Evolutionary conservation across 2,329 filamentous ascomycete genomes (phyloP).

Genomic region (Exophiala oligosperma): DNA sequence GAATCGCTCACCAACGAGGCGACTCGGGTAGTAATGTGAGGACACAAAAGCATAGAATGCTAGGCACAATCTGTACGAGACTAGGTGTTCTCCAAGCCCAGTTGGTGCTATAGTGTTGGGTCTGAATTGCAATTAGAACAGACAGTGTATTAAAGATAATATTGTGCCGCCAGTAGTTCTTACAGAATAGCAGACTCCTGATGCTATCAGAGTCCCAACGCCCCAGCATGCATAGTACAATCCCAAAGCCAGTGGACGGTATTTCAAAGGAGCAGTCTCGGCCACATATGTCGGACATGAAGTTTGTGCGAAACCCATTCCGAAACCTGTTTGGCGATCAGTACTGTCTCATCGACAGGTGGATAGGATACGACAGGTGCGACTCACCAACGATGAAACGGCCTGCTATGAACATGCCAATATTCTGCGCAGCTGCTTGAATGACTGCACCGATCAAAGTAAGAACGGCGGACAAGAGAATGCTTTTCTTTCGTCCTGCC

Average conservation of each 20-base stretch:
- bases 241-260: slow-evolving; percentile 17
- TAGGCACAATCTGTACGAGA: slow-evolving; percentile 52
- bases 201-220: slow-evolving; percentile 21
- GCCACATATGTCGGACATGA: slow-evolving; percentile 34
- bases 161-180: not conserved
- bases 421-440: not conserved
- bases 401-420: slow-evolving; percentile 56
- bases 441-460: not conserved
- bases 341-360: not conserved
- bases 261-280: slow-evolving; percentile 17
- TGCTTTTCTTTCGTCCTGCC: slow-evolving; percentile 27
- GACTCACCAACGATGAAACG: slow-evolving; percentile 55
- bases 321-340: slow-evolving; percentile 41
- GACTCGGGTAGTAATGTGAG: slow-evolving; percentile 59
- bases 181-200: slow-evolving; percentile 22
- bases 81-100: slow-evolving; percentile 58
- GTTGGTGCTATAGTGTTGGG: slow-evolving; percentile 16
- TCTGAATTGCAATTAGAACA: not conserved
- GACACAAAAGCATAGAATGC: slow-evolving; percentile 46
- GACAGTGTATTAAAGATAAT: too few relatives aligned
- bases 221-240: slow-evolving; percentile 21
- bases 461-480: not conserved
- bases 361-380: not conserved
- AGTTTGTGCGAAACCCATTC: slow-evolving; percentile 59
- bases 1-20: slow-evolving; percentile 48